Conservation (phyloP, 169 alveolate species). For the Cryptosporidium sp. region DNA sequence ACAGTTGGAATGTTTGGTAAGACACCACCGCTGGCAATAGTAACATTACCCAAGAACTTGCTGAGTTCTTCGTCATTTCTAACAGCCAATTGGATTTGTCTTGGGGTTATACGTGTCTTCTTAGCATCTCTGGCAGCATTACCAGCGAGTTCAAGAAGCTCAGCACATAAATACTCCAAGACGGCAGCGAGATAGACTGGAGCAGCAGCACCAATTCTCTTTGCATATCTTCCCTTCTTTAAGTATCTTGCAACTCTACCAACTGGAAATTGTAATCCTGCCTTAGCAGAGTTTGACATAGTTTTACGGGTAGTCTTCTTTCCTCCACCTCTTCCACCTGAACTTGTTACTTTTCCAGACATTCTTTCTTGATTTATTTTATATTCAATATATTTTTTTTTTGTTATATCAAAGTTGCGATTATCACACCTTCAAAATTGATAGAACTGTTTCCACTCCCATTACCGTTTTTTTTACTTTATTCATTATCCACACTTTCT, state of each 20-base stretch:
- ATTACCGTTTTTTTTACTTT: slow-evolving; percentile 13
- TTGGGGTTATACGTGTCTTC: slow-evolving; percentile 98
- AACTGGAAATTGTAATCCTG: slow-evolving; percentile 99
- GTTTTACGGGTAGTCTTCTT: slow-evolving; percentile 82
- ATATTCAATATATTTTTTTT: slow-evolving; percentile 36
- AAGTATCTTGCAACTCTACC: slow-evolving; percentile 98
- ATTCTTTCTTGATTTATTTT: slow-evolving; percentile 60
- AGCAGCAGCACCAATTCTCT: slow-evolving; percentile 99
- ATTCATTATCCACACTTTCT: slow-evolving; percentile 57
- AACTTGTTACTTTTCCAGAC: slow-evolving; percentile 83
- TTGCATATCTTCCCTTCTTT: slow-evolving; percentile 97
- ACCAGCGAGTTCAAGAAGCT: slow-evolving; percentile 98
- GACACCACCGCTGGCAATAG: slow-evolving; percentile 99
- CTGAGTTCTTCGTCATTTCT: slow-evolving; percentile 98
- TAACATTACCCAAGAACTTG: slow-evolving; percentile 96
- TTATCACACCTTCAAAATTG: slow-evolving; percentile 68
- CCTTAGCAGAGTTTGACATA: slow-evolving; percentile 96
- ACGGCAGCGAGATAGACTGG: slow-evolving; percentile 99
- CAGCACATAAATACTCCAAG: slow-evolving; percentile 98
- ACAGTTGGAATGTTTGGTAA: slow-evolving; percentile 96
- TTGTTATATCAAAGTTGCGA: slow-evolving; percentile 66
- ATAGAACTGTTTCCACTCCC: slow-evolving; percentile 53
- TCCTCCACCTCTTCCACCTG: slow-evolving; percentile 86
- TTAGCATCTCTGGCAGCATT: slow-evolving; percentile 97
- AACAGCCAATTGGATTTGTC: slow-evolving; percentile 98